phyloP scores from a whole-genome alignment of 192 early-diverging fungal genomes.

The Allomyces arbusculus region DNA sequence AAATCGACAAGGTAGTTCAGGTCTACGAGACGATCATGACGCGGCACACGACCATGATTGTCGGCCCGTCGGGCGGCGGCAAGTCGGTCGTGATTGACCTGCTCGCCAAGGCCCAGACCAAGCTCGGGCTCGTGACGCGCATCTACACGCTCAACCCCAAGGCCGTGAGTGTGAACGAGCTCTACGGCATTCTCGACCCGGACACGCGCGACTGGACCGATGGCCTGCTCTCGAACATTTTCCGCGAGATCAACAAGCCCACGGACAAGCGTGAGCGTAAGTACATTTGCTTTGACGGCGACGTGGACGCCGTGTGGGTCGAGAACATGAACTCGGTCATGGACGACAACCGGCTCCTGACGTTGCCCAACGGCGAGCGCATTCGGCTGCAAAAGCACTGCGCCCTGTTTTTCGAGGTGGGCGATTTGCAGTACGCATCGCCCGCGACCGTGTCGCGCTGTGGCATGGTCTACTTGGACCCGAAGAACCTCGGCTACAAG shows the following conservation, averaged over 20 bases:
- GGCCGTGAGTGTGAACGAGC: conserved; percentile 81
- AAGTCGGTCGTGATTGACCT: conserved; percentile 86
- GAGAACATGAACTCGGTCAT: conserved; percentile 95
- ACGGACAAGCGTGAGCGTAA: conserved; percentile 83
- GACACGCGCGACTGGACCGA: conserved; percentile 99
- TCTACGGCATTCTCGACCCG: conserved; percentile 88
- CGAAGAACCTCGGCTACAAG: conserved; percentile 54
- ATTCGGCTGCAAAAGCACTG: conserved; percentile 83
- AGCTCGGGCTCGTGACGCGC: conserved; percentile 71
- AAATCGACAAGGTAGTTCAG: conserved; percentile 95
- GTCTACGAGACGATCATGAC: conserved; percentile 93
- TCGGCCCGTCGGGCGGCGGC: conserved; percentile 91
- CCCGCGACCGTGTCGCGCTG: conserved; percentile 95
- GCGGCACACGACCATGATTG: conserved; percentile 99
- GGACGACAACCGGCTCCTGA: conserved; percentile 93
- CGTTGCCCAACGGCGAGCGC: conserved; percentile 96
- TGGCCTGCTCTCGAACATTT: conserved; percentile 88
- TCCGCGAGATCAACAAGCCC: conserved; percentile 93
- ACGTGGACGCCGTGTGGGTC: conserved; percentile 99
- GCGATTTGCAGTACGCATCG: conserved; percentile 88
- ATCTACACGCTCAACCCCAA: conserved; percentile 90
- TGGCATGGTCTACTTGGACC: conserved; percentile 99
- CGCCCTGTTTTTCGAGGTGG: conserved; percentile 98
- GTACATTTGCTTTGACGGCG: conserved; percentile 99
- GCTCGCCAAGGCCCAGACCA: conserved; percentile 67